phyloP scores from a whole-genome alignment of 2,329 filamentous ascomycete species.

The Xylariaceae sp. region DNA sequence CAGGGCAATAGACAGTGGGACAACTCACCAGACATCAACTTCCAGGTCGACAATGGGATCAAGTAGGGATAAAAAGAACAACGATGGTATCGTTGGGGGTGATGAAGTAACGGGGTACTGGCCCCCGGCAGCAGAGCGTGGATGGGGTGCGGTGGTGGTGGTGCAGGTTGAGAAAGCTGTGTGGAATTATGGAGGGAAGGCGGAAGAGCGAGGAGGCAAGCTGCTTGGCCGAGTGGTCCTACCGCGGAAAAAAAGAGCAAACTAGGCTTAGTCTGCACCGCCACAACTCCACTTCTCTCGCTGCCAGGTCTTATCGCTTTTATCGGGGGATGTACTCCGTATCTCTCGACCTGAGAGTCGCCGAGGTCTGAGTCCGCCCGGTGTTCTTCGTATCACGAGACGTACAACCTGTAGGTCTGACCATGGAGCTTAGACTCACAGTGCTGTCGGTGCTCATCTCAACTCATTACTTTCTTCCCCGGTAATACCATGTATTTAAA shows the following conservation, averaged over 20 bases:
- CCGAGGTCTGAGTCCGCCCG: no score
- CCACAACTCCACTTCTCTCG: no score
- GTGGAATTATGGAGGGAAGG: conserved; percentile 23
- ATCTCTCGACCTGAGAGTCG: no score
- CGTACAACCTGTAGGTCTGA: no score
- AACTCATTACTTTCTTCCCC: no score
- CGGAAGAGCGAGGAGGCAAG: conserved; percentile 21
- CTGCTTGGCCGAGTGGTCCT: conserved; percentile 11
- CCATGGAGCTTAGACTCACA: no score
- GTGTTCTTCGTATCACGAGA: no score
- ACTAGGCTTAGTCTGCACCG: conserved; percentile 11
- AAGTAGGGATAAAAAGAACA: conserved; percentile 10
- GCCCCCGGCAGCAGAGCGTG: conserved; percentile 20
- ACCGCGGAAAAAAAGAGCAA: conserved; percentile 6
- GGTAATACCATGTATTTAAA: no score
- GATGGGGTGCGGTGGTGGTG: conserved; percentile 15
- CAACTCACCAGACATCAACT: conserved; percentile 28
- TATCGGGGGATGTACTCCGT: no score
- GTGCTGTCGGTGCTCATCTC: no score
- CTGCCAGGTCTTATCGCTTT: no score
- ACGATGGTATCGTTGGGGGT: conserved; percentile 11
- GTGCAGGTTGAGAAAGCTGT: conserved; percentile 18
- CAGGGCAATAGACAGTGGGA: conserved; percentile 11
- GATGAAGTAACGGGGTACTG: conserved; percentile 15
- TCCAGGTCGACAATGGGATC: conserved; percentile 9